Conservation (phyloP, 2,329 filamentous ascomycete species). For the Xylariaceae sp. region DNA sequence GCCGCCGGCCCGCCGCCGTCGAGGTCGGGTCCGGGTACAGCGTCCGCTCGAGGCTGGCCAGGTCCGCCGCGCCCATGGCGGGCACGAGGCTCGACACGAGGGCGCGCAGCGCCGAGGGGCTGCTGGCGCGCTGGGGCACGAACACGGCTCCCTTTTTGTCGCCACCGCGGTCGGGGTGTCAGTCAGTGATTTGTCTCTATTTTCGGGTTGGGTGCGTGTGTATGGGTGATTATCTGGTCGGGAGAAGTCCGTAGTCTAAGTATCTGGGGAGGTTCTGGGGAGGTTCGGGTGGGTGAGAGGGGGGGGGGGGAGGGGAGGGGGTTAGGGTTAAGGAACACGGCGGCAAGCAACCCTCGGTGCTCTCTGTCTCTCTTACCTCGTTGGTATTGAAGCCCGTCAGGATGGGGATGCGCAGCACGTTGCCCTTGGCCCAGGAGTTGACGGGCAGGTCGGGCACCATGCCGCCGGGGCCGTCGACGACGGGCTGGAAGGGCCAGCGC, state of each 20-base stretch:
- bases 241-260: no score
- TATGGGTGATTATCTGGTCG: no score
- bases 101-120: slow-evolving; percentile 42
- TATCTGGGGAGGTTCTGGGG: no score
- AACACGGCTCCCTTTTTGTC: slow-evolving; percentile 58
- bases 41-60: slow-evolving; percentile 41
- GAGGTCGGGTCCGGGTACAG: slow-evolving; percentile 55
- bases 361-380: no score
- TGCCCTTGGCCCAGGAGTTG: slow-evolving; percentile 46
- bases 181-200: no score
- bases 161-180: no score
- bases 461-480: slow-evolving; percentile 49
- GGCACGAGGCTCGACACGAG: slow-evolving; percentile 60
- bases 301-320: no score
- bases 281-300: no score
- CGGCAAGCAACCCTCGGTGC: no score
- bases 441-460: slow-evolving; percentile 52
- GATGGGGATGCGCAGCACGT: slow-evolving; percentile 51
- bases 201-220: no score
- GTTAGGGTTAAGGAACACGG: no score
- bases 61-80: slow-evolving; percentile 40
- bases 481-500: slow-evolving; percentile 61
- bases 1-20: slow-evolving; percentile 26
- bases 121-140: slow-evolving; percentile 42
- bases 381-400: slow-evolving; percentile 65